Base-by-base conservation (phyloP, 2,329 filamentous ascomycete species). In the Neopestalotiopsis clavispora region DNA sequence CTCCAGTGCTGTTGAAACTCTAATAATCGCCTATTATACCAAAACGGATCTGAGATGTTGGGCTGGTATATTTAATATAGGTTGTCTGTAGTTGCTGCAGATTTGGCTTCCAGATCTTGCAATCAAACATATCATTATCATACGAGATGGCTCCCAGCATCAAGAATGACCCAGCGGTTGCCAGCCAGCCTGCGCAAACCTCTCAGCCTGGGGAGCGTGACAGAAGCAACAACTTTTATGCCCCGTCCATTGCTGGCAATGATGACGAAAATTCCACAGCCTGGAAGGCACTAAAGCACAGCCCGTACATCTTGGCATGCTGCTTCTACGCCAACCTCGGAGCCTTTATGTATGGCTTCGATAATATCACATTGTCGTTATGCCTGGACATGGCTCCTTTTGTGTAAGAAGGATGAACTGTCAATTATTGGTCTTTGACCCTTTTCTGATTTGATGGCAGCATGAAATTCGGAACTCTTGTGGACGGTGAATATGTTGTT, bases 261-360 rank as follows among this genome's bases (percentile, higher is more conserved):
- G 59, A 62, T 32, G 59, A 62, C 12, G 59, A 62, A 12, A 58
- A 66, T 30, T 66, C 64, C 23, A 40, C 45, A 17, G 64, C 52
- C 38, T 58, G 20, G 38, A 66, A 23, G 23, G 34, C 49, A 20
- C 14, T 66, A 13, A 66, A 57, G 45, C 30, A 66, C 32, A 56
- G 52, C 20, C 64, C 64, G 14, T 17, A 57, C 20, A 66, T 66
- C 45, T 14, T 66, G 28, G 42, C 52, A 40, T 66, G 64, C 20
- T 66, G 64, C 42, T 40, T 66, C 17, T 66, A 66, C 64, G 64
- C 64, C 23, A 66, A 66, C 32, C 64, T 66, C 14, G 64, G 64
- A 66, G 64, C 64, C 32, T 66, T 66, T 30, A 66, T 66, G 64
- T 66, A 66, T 58, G 64, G 64, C 64, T 66, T 66, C 49, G 64